A percentile compares a stretch with the other conserved stretches of the same genome.
These are phyloP conservation scores for Magnusiomyces clavatus DNA, from an alignment of 1,139 yeast genomes.

Conservation along the genomic window DNA sequence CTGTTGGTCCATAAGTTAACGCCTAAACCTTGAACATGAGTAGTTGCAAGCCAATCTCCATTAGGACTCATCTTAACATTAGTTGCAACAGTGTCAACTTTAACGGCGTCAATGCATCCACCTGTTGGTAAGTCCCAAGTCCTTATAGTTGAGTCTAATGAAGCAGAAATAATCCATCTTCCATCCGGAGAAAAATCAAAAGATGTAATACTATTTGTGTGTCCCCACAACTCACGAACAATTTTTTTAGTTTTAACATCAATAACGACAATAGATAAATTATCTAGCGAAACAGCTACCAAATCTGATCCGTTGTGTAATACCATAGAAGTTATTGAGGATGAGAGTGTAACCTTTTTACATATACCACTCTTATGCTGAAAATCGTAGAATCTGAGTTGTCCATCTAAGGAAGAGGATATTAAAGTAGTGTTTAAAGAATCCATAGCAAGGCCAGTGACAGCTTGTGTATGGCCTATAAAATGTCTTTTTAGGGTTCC, in stretches of 20 bases:
- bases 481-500: constrained; percentile 64
- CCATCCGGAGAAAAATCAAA: constrained; percentile 93
- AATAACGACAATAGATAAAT: constrained; percentile 71
- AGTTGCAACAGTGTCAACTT: constrained; percentile 72
- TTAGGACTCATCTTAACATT: constrained; percentile 73
- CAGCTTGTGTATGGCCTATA: constrained; percentile 61
- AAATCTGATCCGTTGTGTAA: constrained; percentile 80
- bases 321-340: constrained; percentile 71
- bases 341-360: constrained; percentile 60
- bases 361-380: constrained; percentile 37
- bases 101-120: constrained; percentile 89
- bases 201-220: constrained; percentile 78
- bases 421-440: constrained; percentile 86
- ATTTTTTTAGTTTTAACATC: constrained; percentile 76
- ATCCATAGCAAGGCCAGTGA: constrained; percentile 85
- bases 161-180: constrained; percentile 83
- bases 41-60: constrained; percentile 87
- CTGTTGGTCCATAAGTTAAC: constrained; percentile 88
- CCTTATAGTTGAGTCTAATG: constrained; percentile 80
- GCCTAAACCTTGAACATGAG: constrained; percentile 89
- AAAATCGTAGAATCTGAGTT: constrained; percentile 83
- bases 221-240: constrained; percentile 87
- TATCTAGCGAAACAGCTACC: constrained; percentile 80
- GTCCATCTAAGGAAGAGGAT: constrained; percentile 82
- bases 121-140: constrained; percentile 99